Conservation (phyloP, 2,329 filamentous ascomycete species). For the Diaporthe vaccinii region DNA sequence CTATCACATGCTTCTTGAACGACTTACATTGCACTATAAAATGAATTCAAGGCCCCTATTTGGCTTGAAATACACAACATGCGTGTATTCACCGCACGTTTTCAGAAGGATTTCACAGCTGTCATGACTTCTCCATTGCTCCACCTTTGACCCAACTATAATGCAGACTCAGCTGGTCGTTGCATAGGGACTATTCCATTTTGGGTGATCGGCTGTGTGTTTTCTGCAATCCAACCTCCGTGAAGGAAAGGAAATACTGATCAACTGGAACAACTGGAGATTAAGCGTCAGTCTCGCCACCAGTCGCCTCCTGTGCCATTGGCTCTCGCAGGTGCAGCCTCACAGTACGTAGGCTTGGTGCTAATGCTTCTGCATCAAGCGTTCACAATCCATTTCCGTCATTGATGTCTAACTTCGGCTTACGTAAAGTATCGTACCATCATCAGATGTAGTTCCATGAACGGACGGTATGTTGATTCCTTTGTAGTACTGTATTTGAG, state of each 20-base stretch:
- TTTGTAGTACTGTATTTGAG: neutral
- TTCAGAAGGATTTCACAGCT: neutral
- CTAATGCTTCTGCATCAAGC: neutral
- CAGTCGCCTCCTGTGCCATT: neutral
- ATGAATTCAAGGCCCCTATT: too few relatives aligned
- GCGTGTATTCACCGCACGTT: neutral
- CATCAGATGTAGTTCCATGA: neutral
- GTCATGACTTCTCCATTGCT: constrained; percentile 1
- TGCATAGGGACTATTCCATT: constrained; percentile 5
- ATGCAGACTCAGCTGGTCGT: constrained; percentile 11
- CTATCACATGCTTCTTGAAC: neutral
- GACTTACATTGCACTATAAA: too few relatives aligned
- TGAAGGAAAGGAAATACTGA: neutral
- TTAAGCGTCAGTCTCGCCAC: neutral
- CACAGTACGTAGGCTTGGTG: neutral
- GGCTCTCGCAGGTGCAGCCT: neutral
- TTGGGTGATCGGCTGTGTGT: neutral
- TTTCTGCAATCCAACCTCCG: neutral
- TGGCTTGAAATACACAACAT: neutral
- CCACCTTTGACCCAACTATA: constrained; percentile 27
- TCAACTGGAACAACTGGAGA: constrained; percentile 18
- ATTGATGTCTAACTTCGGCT: neutral
- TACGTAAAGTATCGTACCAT: neutral
- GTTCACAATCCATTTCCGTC: neutral
- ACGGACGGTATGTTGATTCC: neutral